Evolutionary conservation across 2,329 filamentous ascomycete species (phyloP).

Genomic region (Periconia macrospinosa): DNA sequence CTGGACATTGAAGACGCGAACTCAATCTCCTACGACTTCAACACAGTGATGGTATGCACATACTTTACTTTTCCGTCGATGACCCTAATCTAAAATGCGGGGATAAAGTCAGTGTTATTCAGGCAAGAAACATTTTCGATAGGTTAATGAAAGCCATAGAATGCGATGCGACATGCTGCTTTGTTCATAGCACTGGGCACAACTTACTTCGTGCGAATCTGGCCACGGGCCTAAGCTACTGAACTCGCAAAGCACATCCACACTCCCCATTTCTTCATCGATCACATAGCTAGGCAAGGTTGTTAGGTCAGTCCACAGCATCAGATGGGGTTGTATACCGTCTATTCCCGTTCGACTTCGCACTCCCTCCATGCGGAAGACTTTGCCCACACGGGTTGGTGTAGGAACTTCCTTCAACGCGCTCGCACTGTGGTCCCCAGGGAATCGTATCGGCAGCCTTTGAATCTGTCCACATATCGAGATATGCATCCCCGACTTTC

Average conservation of each 20-base stretch:
- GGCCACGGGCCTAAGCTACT: conserved; percentile 19
- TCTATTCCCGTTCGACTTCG: conserved; percentile 30
- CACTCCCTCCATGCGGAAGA: conserved; percentile 26
- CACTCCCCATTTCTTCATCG: conserved; percentile 29
- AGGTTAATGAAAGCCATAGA: too few relatives aligned
- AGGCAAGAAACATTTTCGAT: too few relatives aligned
- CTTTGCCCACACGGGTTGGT: conserved; percentile 28
- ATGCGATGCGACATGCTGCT: too few relatives aligned
- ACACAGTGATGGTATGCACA: conserved; percentile 34
- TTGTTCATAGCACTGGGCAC: too few relatives aligned
- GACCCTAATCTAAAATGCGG: conserved; percentile 19
- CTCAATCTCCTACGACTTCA: conserved; percentile 6
- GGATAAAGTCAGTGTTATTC: too few relatives aligned
- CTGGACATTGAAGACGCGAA: neutral
- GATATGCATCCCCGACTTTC: conserved; percentile 29
- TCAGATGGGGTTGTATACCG: conserved; percentile 5
- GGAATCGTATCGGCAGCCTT: conserved; percentile 31
- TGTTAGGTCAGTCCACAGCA: too few relatives aligned
- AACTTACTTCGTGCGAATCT: conserved; percentile 23
- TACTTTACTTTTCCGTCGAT: conserved; percentile 33
- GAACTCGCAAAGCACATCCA: conserved; percentile 35
- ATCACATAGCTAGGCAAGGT: conserved; percentile 23
- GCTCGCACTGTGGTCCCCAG: conserved; percentile 32
- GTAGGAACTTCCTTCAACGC: conserved; percentile 27
- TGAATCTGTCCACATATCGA: conserved; percentile 36